phyloP scores from a whole-genome alignment of 192 early-diverging fungal genomes.

The Fimicolochytrium jonesii region DNA sequence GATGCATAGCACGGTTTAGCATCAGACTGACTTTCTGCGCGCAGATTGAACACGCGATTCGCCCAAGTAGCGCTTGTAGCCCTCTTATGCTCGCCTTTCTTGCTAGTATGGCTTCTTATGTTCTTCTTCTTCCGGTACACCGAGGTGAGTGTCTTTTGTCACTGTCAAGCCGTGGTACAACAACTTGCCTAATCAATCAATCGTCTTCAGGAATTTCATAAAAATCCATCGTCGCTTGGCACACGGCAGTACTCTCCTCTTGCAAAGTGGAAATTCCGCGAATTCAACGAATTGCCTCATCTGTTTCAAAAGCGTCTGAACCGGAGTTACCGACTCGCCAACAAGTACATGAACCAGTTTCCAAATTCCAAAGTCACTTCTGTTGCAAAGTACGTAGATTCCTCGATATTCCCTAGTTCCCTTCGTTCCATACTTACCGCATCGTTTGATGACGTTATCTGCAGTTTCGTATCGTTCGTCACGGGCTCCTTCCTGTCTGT shows the following conservation, averaged over 20 bases:
- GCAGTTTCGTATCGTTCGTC: slow-evolving; percentile 82
- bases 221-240: slow-evolving; percentile 77
- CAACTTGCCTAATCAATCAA: neutral
- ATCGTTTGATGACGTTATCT: neutral
- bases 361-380: slow-evolving; percentile 77
- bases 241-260: slow-evolving; percentile 80
- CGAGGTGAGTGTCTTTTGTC: slow-evolving; percentile 65
- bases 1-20: too few species aligned
- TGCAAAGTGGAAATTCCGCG: slow-evolving; percentile 90
- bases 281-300: slow-evolving; percentile 97
- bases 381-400: slow-evolving; percentile 55
- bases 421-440: neutral
- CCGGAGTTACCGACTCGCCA: slow-evolving; percentile 67
- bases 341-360: slow-evolving; percentile 85
- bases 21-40: too few species aligned
- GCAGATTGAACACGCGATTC: slow-evolving; percentile 67
- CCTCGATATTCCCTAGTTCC: neutral
- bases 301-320: slow-evolving; percentile 74
- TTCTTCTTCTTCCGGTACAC: slow-evolving; percentile 92
- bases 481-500: slow-evolving; percentile 85
- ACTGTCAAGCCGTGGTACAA: too few species aligned
- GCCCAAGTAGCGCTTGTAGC: slow-evolving; percentile 84
- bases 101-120: slow-evolving; percentile 73
- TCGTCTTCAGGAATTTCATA: slow-evolving; percentile 38
- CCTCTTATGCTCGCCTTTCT: slow-evolving; percentile 80